Conservation (phyloP, 352 stramenopile species). For the Globisporangium abappressorium region DNA sequence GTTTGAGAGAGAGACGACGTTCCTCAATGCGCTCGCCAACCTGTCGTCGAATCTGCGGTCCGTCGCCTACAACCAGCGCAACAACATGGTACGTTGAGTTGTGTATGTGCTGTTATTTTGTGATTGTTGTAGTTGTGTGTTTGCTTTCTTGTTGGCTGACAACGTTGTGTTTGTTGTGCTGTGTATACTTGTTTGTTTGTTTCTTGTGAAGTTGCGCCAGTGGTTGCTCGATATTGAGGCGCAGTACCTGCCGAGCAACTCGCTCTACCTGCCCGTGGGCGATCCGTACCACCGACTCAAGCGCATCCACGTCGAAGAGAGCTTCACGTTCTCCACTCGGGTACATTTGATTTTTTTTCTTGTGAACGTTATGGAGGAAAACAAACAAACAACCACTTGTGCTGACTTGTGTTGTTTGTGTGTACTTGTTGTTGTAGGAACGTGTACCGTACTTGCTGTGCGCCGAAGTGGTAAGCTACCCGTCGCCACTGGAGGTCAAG, state of each 20-base stretch:
- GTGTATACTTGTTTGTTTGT: background rate
- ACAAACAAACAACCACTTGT: background rate
- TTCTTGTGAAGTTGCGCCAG: conserved; percentile 40
- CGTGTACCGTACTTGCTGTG: conserved; percentile 80
- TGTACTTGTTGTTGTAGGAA: conserved; percentile 29
- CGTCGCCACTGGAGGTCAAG: conserved; percentile 31
- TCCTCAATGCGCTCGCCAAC: conserved; percentile 66
- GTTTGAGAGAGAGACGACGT: conserved; percentile 68
- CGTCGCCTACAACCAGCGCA: conserved; percentile 52
- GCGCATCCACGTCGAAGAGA: conserved; percentile 71
- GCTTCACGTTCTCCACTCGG: conserved; percentile 81
- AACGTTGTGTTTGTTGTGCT: background rate
- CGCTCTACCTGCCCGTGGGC: conserved; percentile 73
- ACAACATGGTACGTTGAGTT: conserved; percentile 52
- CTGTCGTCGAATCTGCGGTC: conserved; percentile 72
- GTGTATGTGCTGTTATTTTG: background rate
- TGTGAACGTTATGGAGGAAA: background rate
- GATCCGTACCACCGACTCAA: conserved; percentile 79
- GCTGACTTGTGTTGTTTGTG: background rate
- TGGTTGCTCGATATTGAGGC: conserved; percentile 64
- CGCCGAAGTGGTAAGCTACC: conserved; percentile 74
- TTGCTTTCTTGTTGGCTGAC: background rate
- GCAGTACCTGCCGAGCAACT: conserved; percentile 75
- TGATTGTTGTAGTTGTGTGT: background rate
- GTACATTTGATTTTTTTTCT: conserved; percentile 15